Evolutionary conservation across 345 rosid species (phyloP), one percentile per base, ranked within the genome.

Genomic region (Gossypium stocksii): DNA sequence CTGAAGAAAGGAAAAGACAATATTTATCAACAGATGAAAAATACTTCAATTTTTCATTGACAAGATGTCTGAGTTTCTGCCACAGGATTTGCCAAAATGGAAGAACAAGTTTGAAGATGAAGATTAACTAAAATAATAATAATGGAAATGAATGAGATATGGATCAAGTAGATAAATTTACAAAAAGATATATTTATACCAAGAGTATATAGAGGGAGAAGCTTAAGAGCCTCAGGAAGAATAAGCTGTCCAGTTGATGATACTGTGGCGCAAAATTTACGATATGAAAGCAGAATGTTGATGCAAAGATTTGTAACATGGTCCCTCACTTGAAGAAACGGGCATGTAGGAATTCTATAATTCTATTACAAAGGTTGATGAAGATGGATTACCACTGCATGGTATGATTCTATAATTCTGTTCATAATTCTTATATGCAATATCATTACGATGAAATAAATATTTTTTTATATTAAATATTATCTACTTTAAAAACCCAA

Each of bases 171-270:
- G 12, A 57, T 41, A 57, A 29, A 45, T 58, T 29, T 29, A 48
- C 2, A 22, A 25, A 15, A 63, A 20, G 34, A n/a, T 43, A 73
- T 44, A n/a, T 34, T 22, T 15, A 73, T 93, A 95, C 99, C 99
- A 4, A 95, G 93, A 75, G 92, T 88, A 81, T 93, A 91, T 6
- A 95, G 80, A 74, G 99, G 98, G 76, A 91, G 87, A 80, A 95
- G 97, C 82, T 93, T 95, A 59, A 95, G 98, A 29, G 98, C 96
- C 85, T 95, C 97, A 19, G 99, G 98, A 74, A 95, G 97, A 82
- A 93, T 90, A 75, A 95, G 98, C 76, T 95, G 99, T 74, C 99
- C 99, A 12, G 93, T 76, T 67, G 97, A 90, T 72, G 97, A 88
- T 70, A 95, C 97, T 17, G 99, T 90, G 5, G 99, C 98, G 78